Evolutionary conservation across 192 early-diverging fungal genomes (phyloP).

Genomic region (Backusella circina): DNA sequence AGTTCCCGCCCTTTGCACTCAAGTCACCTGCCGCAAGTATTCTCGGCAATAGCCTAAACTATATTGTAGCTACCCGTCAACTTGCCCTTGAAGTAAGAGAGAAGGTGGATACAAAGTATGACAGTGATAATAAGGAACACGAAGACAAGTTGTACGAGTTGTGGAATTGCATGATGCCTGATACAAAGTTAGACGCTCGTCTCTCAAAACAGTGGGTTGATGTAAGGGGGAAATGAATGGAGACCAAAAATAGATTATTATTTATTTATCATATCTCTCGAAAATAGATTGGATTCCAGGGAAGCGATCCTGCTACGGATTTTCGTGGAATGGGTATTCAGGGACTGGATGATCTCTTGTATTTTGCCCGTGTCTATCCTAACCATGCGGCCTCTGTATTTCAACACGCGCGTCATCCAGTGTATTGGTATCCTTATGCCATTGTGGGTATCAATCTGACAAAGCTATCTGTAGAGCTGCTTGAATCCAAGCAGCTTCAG

Average conservation of each 20-base stretch:
- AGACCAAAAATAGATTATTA: not conserved
- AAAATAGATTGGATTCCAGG: constrained; percentile 77
- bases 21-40: not conserved
- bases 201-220: constrained; percentile 62
- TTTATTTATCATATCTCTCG: too few relatives aligned
- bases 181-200: constrained; percentile 42
- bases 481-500: constrained; percentile 64
- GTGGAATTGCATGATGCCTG: constrained; percentile 59
- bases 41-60: not conserved
- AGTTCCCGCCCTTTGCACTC: not conserved
- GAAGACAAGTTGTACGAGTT: constrained; percentile 38
- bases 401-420: constrained; percentile 54
- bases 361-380: constrained; percentile 60
- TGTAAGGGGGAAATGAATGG: constrained; percentile 9
- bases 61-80: not conserved
- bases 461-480: constrained; percentile 53
- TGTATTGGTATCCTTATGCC: constrained; percentile 79
- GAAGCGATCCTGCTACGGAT: constrained; percentile 79
- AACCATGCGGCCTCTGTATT: constrained; percentile 49
- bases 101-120: not conserved
- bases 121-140: not conserved
- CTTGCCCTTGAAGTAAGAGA: not conserved
- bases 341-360: constrained; percentile 68
- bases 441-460: constrained; percentile 82
- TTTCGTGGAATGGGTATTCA: constrained; percentile 86